Base-by-base conservation (phyloP, 345 rosid species). In the Populus simonii region DNA sequence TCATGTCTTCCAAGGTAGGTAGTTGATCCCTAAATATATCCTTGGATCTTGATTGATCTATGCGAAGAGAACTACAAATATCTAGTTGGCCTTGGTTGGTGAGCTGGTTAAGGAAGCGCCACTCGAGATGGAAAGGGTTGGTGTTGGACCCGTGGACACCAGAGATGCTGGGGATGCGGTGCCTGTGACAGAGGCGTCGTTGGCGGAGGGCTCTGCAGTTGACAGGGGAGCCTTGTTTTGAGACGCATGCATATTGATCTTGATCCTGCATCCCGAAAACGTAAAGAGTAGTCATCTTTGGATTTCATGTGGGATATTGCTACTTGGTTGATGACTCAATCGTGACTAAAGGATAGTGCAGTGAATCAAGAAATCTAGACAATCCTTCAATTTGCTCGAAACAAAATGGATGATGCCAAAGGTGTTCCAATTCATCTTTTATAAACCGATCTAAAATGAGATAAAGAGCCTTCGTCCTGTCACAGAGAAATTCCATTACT, bases 161-260 rank as follows among this genome's bases (percentile, higher is more conserved):
- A 41, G n/a, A 15, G 86, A 81, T 68, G 69, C 49, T 16, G 86
- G 76, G 51, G 78, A 76, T 53, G 83, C 81, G 22, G 84, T 83
- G 75, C 80, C 78, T 6, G 81, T 75, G 10, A 65, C 43, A 17
- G 83, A 83, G 27, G 82, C 73, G 29, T 63, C 84, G 10, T 13
- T 65, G 13, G 73, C 80, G 68, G 87, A 86, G 3, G 85, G 86
- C 49, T 81, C 80, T 6, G 86, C 82, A 73, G 75, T 82, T 67
- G 86, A 77, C 25, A 67, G 81, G 6, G 86, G 80, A 79, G 78
- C 62, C 80, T 86, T 89, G 39, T 87, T 92, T 41, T 87, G 91
- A 62, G 92, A 82, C 9, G 94, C 86, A 74, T 91, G 80, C 98
- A 92, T 93, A 83, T 94, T 92, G 35, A 94, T 82, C 82, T 87